Base-by-base conservation (phyloP, 306 rosid genomes). In the Purshia tridentata region DNA sequence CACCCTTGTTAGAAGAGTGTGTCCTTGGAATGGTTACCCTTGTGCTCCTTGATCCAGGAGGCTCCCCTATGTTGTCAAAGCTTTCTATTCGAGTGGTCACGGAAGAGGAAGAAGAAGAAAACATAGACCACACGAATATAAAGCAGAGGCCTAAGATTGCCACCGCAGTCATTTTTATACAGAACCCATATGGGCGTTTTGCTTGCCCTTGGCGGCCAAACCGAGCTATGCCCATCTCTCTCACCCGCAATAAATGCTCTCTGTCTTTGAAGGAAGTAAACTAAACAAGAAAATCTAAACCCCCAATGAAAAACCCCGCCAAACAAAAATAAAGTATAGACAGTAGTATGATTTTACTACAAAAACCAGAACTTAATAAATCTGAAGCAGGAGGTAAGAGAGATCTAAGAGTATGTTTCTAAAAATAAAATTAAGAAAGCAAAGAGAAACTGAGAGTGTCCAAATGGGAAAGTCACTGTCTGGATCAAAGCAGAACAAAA, bases 51-150 rank as follows among this genome's bases (percentile, higher is more conserved):
- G 93, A 80, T 2, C 84, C 84, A 8, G 92, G 96, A 4, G 96
- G 96, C 69, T 84, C 86, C 0, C 83, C 88, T 67, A 94, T 88
- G 76, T 91, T 91, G 58, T 94, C 99, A 70, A 94, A 91, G 76
- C 96, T 94, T 73, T 91, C 97, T 70, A 97, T 86, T 55, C 87
- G 90, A 13, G 82, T 81, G 35, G 82, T 79, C 41, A 87, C 84
- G 6, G 96, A 87, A 62, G 90, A 71, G 44, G 96, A 81, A 4
- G 93, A 80, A 77, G 92, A 80, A 54, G 95, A 86, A 73, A 91
- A 91, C 75, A 89, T 76, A 9, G 87, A 81, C 99, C 99, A 94
- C 9, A 90, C 88, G 65, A 94, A 74, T 70, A 91, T 82, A 56
- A 91, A 94, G 77, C 97, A 89, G 39, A 91, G 87, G 55, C 97